These are phyloP conservation scores for Actinomortierella ambigua DNA, from an alignment of 371 early-diverging fungal genomes.

Conservation along the genomic window DNA sequence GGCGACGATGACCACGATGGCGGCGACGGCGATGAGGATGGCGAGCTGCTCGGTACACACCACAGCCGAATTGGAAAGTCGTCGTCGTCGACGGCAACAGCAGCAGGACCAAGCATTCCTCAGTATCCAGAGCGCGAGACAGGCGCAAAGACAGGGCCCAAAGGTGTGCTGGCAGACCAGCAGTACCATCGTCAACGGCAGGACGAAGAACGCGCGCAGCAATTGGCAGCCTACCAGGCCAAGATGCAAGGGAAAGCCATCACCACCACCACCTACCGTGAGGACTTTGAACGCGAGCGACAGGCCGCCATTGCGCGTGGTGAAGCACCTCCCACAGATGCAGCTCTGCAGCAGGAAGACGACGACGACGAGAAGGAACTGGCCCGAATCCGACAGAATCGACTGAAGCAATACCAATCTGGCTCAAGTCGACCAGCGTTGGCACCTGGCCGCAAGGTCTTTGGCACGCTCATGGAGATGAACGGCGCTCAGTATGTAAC, in stretches of 20 bases:
- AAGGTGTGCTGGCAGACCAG: slow-evolving; percentile 41
- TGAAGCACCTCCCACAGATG: slow-evolving; percentile 9
- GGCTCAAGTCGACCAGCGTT: not conserved
- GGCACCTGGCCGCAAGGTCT: slow-evolving; percentile 14
- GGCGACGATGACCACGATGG: slow-evolving; percentile 1
- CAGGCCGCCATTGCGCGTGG: slow-evolving; percentile 16
- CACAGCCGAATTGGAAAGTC: not conserved
- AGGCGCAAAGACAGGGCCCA: slow-evolving; percentile 42
- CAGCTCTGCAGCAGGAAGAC: not conserved
- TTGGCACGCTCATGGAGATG: slow-evolving; percentile 46
- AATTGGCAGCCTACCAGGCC: slow-evolving; percentile 23
- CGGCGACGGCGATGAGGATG: slow-evolving; percentile 6
- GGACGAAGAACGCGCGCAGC: slow-evolving; percentile 18
- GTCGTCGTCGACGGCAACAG: not conserved
- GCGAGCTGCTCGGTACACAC: not conserved
- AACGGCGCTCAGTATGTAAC: slow-evolving; percentile 36
- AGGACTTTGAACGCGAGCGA: slow-evolving; percentile 19
- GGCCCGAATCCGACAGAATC: slow-evolving; percentile 30
- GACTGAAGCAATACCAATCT: slow-evolving; percentile 19
- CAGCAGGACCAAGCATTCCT: not conserved
- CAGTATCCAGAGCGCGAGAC: slow-evolving; percentile 36
- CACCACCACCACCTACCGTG: slow-evolving; percentile 31
- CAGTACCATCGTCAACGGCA: slow-evolving; percentile 38
- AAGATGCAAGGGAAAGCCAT: slow-evolving; percentile 24
- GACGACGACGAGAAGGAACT: slow-evolving; percentile 26